Base-by-base conservation (phyloP, 2,329 filamentous ascomycete genomes). In the Calonectria multiphialidica region DNA sequence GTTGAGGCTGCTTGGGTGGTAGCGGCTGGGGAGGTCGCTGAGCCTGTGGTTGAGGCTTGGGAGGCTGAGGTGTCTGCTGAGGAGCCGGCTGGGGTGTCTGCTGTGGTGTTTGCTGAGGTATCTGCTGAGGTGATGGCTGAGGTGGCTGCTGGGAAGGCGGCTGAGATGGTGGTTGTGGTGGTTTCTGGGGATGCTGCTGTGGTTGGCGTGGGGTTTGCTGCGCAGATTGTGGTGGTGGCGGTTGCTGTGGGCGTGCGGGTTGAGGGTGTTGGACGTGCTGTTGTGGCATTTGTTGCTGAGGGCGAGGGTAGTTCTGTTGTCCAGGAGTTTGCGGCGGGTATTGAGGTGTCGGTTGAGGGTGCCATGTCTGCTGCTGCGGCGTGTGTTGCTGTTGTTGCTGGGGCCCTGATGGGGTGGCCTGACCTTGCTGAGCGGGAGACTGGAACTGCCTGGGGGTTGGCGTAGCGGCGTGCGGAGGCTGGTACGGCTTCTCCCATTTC, bases 401-500 rank as follows among this genome's bases (percentile, higher is more conserved):
- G 21, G 73, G 72, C 47, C 64, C 72, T 6, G 73, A 72, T 3
- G 74, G 74, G 50, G 72, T 71, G 47, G 76, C 72, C 62, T 78
- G 71, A 16, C 72, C 77, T 61, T 78, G 75, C 25, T 75, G 72
- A 47, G 75, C 57, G 10, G 76, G 74, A 37, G 80, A 77, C 23
- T 80, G 80, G 28, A 74, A 63, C 33, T 79, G 81, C 13, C 80
- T 76, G 40, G 78, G 67, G 23, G 77, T 71, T 7, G 79, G 78
- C 9, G 77, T 72, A 25, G 78, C 79, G 50, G 76, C 30, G 13
- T 79, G 78, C 3, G 80, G 80, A 49, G 83, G 84, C 67, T 84
- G 83, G 71, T 85, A 84, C 13, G 84, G 83, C 75, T 83, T 84
- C 75, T 86, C 84, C 84, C 84, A 86, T 67, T 85, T 86, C 21